phyloP scores from a whole-genome alignment of 23 red algal genomes.

The Pyropia yezoensis region DNA sequence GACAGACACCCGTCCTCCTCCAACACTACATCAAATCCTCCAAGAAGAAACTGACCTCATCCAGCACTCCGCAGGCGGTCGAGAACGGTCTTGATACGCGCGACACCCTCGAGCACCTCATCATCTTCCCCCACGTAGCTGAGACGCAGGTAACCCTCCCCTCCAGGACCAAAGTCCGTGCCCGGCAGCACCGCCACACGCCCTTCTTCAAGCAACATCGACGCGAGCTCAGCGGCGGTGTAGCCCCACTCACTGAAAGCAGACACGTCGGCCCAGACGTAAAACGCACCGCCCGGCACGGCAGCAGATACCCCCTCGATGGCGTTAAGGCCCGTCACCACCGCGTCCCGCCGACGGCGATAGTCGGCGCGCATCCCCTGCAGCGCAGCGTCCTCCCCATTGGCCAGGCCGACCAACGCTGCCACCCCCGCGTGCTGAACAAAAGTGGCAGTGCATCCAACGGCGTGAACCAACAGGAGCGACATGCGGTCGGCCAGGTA shows the following conservation, averaged over 20 bases:
- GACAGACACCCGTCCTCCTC: no score
- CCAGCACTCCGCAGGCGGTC: constrained; percentile 3
- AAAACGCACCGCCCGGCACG: constrained; percentile 86
- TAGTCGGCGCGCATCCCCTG: constrained; percentile 34
- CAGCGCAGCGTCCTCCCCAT: constrained; percentile 18
- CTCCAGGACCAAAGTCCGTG: constrained; percentile 85
- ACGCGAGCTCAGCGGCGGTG: constrained; percentile 32
- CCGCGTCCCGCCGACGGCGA: constrained; percentile 65
- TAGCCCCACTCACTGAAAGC: constrained; percentile 13
- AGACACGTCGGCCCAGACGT: constrained; percentile 71
- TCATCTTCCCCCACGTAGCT: constrained; percentile 66
- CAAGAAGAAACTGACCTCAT: no score
- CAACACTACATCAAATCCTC: no score
- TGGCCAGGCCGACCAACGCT: constrained; percentile 34
- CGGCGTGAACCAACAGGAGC: constrained; percentile 63
- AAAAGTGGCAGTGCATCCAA: constrained; percentile 88
- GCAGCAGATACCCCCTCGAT: constrained; percentile 55
- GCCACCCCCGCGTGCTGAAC: constrained; percentile 74
- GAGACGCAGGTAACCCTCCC: constrained; percentile 85
- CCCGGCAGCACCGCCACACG: constrained; percentile 89
- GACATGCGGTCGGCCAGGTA: constrained; percentile 58
- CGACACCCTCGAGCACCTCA: constrained; percentile 51
- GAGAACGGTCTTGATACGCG: constrained; percentile 47
- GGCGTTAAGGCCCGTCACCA: constrained; percentile 50
- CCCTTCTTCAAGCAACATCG: constrained; percentile 49